These are phyloP conservation scores for Nicotiana benthamiana DNA, from an alignment of 257 asterid genomes.

Conservation along the genomic window DNA sequence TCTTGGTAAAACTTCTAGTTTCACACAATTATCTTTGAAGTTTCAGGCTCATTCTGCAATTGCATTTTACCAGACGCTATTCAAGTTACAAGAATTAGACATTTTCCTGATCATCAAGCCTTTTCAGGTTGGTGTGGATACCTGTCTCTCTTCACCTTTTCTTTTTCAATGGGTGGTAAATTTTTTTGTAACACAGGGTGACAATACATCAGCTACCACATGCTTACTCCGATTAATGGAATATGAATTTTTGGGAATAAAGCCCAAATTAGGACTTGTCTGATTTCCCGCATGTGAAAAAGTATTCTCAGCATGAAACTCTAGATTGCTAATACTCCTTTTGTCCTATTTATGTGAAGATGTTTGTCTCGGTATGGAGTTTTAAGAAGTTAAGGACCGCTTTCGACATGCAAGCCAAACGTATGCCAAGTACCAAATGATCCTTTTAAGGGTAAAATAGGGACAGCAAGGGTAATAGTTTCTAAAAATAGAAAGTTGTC, in stretches of 20 bases:
- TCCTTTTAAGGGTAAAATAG: not conserved
- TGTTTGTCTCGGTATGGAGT: not conserved
- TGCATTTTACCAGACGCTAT: constrained; percentile 80
- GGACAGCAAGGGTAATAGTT: not conserved
- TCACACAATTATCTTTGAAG: constrained; percentile 4
- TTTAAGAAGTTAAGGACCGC: not conserved
- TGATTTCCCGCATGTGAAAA: not conserved
- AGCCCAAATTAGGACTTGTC: not conserved
- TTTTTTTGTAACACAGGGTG: not conserved
- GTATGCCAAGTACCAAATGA: not conserved
- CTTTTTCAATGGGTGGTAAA: not conserved
- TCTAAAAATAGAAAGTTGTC: not conserved
- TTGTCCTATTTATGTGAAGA: not conserved
- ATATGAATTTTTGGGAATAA: not conserved
- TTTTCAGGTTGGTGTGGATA: constrained; percentile 42
- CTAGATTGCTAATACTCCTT: not conserved
- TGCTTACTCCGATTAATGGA: not conserved
- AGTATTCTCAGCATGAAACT: not conserved
- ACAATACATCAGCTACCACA: not conserved
- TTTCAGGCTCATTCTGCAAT: constrained; percentile 82
- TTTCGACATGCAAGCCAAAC: not conserved
- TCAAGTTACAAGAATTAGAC: constrained; percentile 57
- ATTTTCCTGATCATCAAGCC: constrained; percentile 49
- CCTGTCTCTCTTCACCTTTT: not conserved
- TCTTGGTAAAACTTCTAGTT: not conserved